Evolutionary conservation across 163 green algal genomes (phyloP).

Genomic region (Dunaliella salina): DNA sequence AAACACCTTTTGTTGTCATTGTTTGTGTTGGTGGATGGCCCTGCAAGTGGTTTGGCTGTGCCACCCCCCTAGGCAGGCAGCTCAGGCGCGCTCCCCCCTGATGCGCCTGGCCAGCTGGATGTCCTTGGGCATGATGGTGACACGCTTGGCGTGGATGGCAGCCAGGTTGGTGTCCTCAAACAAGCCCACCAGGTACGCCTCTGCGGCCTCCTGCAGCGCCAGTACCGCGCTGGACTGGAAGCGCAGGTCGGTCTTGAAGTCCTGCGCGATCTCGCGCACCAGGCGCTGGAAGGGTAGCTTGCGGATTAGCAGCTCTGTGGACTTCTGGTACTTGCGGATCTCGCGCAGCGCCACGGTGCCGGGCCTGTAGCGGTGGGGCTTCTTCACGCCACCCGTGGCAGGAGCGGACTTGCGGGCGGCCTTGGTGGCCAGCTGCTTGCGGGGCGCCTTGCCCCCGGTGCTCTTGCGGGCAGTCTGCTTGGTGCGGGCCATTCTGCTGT

Average conservation of each 20-base stretch:
- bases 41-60: too few relatives aligned
- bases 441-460: conserved; percentile 81
- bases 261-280: conserved; percentile 92
- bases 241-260: conserved; percentile 94
- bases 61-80: too few relatives aligned
- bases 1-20: too few relatives aligned
- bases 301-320: conserved; percentile 92
- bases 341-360: conserved; percentile 84
- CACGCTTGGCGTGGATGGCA: conserved; percentile 95
- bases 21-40: too few relatives aligned
- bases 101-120: conserved; percentile 92
- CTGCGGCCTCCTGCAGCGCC: conserved; percentile 78
- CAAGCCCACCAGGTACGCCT: conserved; percentile 68
- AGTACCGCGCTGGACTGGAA: conserved; percentile 79
- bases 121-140: conserved; percentile 99
- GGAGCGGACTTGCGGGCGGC: conserved; percentile 78
- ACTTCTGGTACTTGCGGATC: conserved; percentile 98
- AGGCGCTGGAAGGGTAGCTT: conserved; percentile 97
- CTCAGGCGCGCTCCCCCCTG: conserved; percentile 12
- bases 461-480: conserved; percentile 87
- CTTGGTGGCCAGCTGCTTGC: conserved; percentile 86
- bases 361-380: conserved; percentile 81
- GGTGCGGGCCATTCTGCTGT: conserved; percentile 4
- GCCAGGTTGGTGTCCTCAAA: conserved; percentile 70
- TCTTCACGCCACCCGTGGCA: conserved; percentile 75